A percentile compares a stretch with the other conserved stretches of the same genome.
phyloP scores from a whole-genome alignment of 495 filamentous ascomycete species.

The Penicillium longicatenatum region DNA sequence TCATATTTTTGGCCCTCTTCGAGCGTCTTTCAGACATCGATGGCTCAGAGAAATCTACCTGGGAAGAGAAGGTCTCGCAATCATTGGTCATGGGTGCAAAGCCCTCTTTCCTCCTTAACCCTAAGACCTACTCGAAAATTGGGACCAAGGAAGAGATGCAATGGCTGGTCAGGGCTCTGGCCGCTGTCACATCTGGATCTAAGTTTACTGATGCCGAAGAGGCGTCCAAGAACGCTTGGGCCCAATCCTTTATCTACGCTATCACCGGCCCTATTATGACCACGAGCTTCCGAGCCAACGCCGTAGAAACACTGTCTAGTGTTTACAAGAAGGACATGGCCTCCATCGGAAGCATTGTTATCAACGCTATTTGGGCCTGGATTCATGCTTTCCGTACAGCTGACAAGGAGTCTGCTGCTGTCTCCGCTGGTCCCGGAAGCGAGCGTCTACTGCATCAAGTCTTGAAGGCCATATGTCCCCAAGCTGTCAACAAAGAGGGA shows the following conservation, averaged over 20 bases:
- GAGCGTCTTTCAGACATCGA: conserved; percentile 33
- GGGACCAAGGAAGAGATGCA: conserved; percentile 66
- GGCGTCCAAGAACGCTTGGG: conserved; percentile 62
- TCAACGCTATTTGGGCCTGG: conserved; percentile 84
- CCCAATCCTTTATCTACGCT: conserved; percentile 78
- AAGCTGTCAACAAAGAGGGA: conserved; percentile 38
- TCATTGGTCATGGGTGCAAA: conserved; percentile 68
- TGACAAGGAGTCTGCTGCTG: conserved; percentile 77
- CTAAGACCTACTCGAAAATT: conserved; percentile 79
- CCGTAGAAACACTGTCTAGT: conserved; percentile 56
- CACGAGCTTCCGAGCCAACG: conserved; percentile 58
- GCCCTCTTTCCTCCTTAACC: conserved; percentile 82
- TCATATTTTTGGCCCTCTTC: conserved; percentile 67
- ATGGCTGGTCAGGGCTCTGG: conserved; percentile 75
- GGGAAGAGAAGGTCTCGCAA: conserved; percentile 58
- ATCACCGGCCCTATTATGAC: conserved; percentile 62
- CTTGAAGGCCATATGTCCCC: conserved; percentile 70
- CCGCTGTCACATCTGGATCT: conserved; percentile 54
- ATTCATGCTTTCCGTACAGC: conserved; percentile 59
- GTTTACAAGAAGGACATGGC: conserved; percentile 58
- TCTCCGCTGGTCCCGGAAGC: conserved; percentile 65
- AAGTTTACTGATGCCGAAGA: conserved; percentile 36
- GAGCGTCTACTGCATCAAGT: conserved; percentile 55
- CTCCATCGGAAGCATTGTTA: conserved; percentile 58
- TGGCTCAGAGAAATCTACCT: conserved; percentile 35